Conservation (phyloP, 2,329 filamentous ascomycete genomes). For the Fusarium temperatum region DNA sequence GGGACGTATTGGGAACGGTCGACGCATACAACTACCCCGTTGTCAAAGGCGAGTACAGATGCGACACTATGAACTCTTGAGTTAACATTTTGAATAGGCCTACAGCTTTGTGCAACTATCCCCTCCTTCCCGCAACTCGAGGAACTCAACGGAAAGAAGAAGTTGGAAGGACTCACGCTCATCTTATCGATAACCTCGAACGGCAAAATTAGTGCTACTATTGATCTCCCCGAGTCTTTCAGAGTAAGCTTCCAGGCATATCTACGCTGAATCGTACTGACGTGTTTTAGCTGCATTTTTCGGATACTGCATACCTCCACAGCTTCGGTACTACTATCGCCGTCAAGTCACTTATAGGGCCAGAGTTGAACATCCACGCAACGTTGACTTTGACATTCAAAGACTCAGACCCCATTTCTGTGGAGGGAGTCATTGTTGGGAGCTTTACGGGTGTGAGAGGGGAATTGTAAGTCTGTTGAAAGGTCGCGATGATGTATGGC, state of each 20-base stretch:
- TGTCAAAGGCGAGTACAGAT: background rate
- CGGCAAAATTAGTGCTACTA: background rate
- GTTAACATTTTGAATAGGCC: background rate
- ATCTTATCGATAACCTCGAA: background rate
- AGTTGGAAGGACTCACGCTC: background rate
- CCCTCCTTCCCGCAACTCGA: background rate
- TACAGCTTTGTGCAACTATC: background rate
- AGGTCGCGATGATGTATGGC: background rate
- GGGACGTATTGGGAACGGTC: background rate
- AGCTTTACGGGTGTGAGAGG: background rate
- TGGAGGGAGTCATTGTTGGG: background rate
- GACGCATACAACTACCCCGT: background rate
- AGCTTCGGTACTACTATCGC: background rate
- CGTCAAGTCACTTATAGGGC: background rate
- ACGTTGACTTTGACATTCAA: background rate
- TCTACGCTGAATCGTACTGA: accelerated
- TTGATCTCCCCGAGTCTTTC: background rate
- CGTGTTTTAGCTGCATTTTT: background rate
- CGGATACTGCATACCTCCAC: background rate
- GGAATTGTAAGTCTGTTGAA: background rate
- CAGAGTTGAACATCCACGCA: background rate
- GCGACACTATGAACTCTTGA: accelerated
- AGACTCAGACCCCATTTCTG: background rate
- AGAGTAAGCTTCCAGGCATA: background rate
- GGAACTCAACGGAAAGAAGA: background rate